Evolutionary conservation across 177 flowering plant genomes (phyloP).

Genomic region (Tripterygium wilfordii): DNA sequence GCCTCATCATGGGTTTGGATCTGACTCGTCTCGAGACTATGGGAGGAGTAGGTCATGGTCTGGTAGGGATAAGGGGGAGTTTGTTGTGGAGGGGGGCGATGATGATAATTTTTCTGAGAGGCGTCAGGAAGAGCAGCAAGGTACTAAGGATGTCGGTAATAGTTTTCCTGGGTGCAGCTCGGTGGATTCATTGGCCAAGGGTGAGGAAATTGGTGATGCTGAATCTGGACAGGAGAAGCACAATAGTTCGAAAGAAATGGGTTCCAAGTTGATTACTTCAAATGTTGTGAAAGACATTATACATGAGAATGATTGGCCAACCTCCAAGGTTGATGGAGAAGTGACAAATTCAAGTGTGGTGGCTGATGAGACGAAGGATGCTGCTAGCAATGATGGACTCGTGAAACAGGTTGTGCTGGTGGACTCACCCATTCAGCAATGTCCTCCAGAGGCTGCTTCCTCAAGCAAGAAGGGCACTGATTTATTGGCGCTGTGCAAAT

Average conservation of each 20-base stretch:
- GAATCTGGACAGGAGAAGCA: slow-evolving; percentile 30
- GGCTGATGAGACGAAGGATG: slow-evolving; percentile 26
- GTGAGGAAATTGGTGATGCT: slow-evolving; percentile 22
- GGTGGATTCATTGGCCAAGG: slow-evolving; percentile 20
- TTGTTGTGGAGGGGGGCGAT: slow-evolving; percentile 39
- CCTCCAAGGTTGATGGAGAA: slow-evolving; percentile 28
- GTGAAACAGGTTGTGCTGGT: slow-evolving; percentile 22
- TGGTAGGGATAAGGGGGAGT: slow-evolving; percentile 32
- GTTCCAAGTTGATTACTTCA: slow-evolving; percentile 27
- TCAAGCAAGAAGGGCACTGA: slow-evolving; percentile 24
- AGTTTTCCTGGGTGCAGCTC: slow-evolving; percentile 18
- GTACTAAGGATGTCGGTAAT: slow-evolving; percentile 20
- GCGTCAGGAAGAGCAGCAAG: slow-evolving; percentile 25
- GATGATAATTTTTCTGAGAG: slow-evolving; percentile 29
- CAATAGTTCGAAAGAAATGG: slow-evolving; percentile 20
- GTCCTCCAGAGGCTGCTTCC: slow-evolving; percentile 21
- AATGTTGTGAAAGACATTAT: slow-evolving; percentile 21
- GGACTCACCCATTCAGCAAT: slow-evolving; percentile 11
- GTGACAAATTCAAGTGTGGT: slow-evolving; percentile 13
- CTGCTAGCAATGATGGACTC: slow-evolving; percentile 15
- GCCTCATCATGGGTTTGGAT: slow-evolving; percentile 29
- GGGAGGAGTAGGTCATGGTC: slow-evolving; percentile 46
- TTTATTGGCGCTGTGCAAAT: slow-evolving; percentile 38
- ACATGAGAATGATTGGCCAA: slow-evolving; percentile 23
- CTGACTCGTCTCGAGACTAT: slow-evolving; percentile 50